phyloP scores from a whole-genome alignment of 208 protist species.

The Trypanosomatidae sp. region DNA sequence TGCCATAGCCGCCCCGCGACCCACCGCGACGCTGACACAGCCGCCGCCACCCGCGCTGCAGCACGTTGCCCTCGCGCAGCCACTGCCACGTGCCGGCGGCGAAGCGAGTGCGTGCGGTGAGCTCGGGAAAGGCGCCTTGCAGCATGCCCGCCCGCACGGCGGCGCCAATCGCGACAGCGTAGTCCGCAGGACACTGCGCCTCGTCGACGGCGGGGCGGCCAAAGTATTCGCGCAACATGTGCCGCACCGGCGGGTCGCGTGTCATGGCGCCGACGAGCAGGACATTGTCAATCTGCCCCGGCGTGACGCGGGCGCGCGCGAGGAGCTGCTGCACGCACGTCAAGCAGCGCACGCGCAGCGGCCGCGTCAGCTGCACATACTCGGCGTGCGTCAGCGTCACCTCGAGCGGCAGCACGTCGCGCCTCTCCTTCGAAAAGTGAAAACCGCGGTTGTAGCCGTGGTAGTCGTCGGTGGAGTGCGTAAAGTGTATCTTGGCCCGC shows the following conservation, averaged over 20 bases:
- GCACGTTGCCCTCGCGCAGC: conserved; percentile 23
- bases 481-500: conserved; percentile 87
- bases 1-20: conserved; percentile 4
- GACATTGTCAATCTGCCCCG: conserved; percentile 68
- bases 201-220: conserved; percentile 32
- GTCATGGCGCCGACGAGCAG: conserved; percentile 88
- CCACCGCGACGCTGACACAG: conserved; percentile 12
- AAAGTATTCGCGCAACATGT: conserved; percentile 80
- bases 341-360: conserved; percentile 65
- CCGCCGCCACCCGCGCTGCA: conserved; percentile 21
- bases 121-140: conserved; percentile 62
- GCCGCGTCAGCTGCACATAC: conserved; percentile 72
- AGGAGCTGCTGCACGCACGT: conserved; percentile 71
- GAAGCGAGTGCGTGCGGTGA: conserved; percentile 64
- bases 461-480: conserved; percentile 79
- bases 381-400: conserved; percentile 73
- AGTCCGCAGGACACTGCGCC: conserved; percentile 73
- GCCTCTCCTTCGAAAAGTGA: conserved; percentile 73
- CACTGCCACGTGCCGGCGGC: conserved; percentile 69
- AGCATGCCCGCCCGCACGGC: conserved; percentile 77
- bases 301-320: conserved; percentile 32
- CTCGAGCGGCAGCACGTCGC: conserved; percentile 79
- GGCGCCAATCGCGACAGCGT: conserved; percentile 79
- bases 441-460: conserved; percentile 83
- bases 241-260: conserved; percentile 76